Base-by-base conservation (phyloP, 345 rosid species). In the Populus deltoides region DNA sequence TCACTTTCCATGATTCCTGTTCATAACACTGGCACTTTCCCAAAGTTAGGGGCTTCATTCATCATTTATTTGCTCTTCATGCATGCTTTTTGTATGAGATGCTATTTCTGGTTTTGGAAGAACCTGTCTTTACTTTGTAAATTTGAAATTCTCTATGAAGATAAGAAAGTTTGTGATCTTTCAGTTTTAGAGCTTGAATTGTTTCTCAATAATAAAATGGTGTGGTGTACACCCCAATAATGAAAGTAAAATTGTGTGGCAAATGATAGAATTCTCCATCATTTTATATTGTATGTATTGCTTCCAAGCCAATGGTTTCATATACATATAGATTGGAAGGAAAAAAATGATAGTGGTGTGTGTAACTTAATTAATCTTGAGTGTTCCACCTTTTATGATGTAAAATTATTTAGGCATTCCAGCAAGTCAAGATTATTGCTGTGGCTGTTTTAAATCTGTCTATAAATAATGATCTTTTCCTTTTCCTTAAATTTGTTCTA, bases 131-230 rank as follows among this genome's bases (percentile, higher is more conserved):
- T 24, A 11, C 16, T 70, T 70, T 1, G 7, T 43, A n/a, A 70
- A 70, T 51, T 51, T 6, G 8, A 51, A 51, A 18, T 17, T 59
- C 61, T 70, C 7, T 45, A 35, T 9, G 22, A 70, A 25, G 43
- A 6, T 41, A 69, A 6, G 27, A 11, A 35, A 67, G 39, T 67
- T 7, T 35, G 70, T 36, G 45, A 67, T 15, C 38, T 31, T n/a
- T 45, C 18, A 70, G 17, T 70, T 70, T 43, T 45, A 70, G 73
- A 70, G 57, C 36, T 70, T n/a, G 29, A 70, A 12, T 70, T 70
- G 59, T 53, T 17, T 18, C 57, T 51, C 22, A 51, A 17, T 17
- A 51, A 18, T 51, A 51, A 51, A 51, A 51, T 51, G 57, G 7
- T 51, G 57, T 51, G 57, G 57, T 18, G 8, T 17, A 5, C 51